These are phyloP conservation scores for Eleusine indica DNA, from an alignment of 176 grass and related monocot genomes.

Conservation along the genomic window DNA sequence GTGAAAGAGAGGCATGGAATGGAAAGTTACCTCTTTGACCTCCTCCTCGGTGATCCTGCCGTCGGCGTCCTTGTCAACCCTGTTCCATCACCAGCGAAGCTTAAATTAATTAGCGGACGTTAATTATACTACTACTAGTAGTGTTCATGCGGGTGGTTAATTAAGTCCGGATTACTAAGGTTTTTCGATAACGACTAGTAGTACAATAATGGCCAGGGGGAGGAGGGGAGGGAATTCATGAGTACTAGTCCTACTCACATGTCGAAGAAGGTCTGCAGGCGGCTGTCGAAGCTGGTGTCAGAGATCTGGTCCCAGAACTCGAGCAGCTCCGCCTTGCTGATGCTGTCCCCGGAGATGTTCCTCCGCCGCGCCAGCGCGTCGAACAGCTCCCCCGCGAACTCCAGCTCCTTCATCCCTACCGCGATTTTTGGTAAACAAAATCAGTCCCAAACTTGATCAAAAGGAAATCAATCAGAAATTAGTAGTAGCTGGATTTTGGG, in stretches of 20 bases:
- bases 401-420: conserved; percentile 78
- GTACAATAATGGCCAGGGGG: too few species aligned
- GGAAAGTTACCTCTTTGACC: conserved; percentile 64
- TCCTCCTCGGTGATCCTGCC: conserved; percentile 85
- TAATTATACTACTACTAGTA: not conserved
- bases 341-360: conserved; percentile 70
- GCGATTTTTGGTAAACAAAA: too few species aligned
- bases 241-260: conserved; percentile 35
- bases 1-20: not conserved
- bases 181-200: too few species aligned
- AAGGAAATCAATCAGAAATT: too few species aligned
- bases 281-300: conserved; percentile 90
- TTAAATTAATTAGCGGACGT: not conserved
- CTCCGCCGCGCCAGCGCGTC: conserved; percentile 76
- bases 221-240: not conserved
- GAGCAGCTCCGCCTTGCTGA: conserved; percentile 83
- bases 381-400: conserved; percentile 86
- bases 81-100: conserved; percentile 16
- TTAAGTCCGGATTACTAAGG: too few species aligned
- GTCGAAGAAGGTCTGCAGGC: conserved; percentile 98
- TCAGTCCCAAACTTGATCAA: too few species aligned
- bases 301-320: conserved; percentile 98
- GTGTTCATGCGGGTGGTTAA: too few species aligned
- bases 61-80: conserved; percentile 95
- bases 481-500: too few species aligned